Evolutionary conservation across 306 rosid species (phyloP), one percentile per base, ranked within the genome.

Genomic region (Inga laurina): DNA sequence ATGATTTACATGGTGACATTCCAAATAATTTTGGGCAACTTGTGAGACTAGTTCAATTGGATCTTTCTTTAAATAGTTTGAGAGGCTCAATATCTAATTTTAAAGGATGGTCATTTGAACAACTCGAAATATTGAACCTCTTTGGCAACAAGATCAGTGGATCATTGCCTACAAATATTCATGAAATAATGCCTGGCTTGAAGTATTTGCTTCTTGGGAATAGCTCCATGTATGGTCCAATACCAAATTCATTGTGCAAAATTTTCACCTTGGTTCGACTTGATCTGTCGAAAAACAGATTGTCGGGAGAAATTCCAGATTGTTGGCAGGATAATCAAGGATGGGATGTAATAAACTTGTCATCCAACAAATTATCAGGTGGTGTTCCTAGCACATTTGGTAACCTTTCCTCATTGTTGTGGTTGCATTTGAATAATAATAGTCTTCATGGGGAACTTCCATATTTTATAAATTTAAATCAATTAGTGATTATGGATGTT

Each of bases 211-310:
- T 32, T 52, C 68, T 79, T 51, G 35, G 5, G 0, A 19, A 15
- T 74, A 82, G 66, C 75, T 21, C 8, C 27, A 46, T 78, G 4
- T 19, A 30, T 78, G 82, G 82, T 48, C 66, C 75, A 19, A 45
- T 78, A 30, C 82, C 75, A 30, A 65, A 12, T 19, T 78, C 82
- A 0, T 9, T 69, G 30, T 69, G 74, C 0, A 9, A 69, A 19
- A 69, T 69, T 21, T 4, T 0, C 30, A 39, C 27, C 30, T 69
- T 69, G 49, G 1, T 0, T 37, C 27, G 70, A 34, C 10, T 85
- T 12, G n/a, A 81, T 43, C 72, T 85, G 37, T 81, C 82, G 0
- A 12, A 16, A 3, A 85, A 85, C 34, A 49, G 45, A 22, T 44
- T 85, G 10, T n/a, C 71, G 7, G 79, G 82, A 5, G 2, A 35